phyloP scores from a whole-genome alignment of 1,284 basidiomycete species.

The Phylloporus sp. region DNA sequence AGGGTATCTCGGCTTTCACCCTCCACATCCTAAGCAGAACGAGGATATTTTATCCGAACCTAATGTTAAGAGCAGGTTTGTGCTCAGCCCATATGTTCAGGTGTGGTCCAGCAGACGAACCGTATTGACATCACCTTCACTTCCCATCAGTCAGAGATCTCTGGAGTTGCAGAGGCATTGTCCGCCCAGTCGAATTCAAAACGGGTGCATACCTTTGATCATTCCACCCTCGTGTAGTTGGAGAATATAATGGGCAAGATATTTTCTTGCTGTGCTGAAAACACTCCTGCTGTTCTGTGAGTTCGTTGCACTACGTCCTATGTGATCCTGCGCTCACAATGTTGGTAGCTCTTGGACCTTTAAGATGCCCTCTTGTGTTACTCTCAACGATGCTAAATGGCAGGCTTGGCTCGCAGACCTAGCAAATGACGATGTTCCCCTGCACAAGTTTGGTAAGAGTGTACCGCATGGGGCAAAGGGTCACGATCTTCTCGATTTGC shows the following conservation, averaged over 20 bases:
- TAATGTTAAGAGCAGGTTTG: slow-evolving; percentile 83
- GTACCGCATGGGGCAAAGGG: slow-evolving; percentile 95
- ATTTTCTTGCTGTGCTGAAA: slow-evolving; percentile 64
- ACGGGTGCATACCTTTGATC: slow-evolving; percentile 53
- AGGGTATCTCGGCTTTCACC: slow-evolving; percentile 90
- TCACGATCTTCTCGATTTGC: slow-evolving; percentile 87
- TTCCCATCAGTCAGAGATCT: slow-evolving; percentile 26
- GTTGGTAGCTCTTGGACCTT: slow-evolving; percentile 69
- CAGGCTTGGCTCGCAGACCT: slow-evolving; percentile 91
- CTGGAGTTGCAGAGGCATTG: slow-evolving; percentile 54
- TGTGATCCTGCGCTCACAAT: slow-evolving; percentile 4
- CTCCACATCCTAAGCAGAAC: slow-evolving; percentile 80
- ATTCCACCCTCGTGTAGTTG: slow-evolving; percentile 65
- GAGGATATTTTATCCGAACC: slow-evolving; percentile 83
- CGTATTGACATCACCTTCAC: slow-evolving; percentile 26
- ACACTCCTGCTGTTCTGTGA: slow-evolving; percentile 62
- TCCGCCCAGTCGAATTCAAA: slow-evolving; percentile 56
- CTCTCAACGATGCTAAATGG: slow-evolving; percentile 88
- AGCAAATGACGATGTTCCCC: slow-evolving; percentile 86
- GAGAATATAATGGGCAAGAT: slow-evolving; percentile 84
- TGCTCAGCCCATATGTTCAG: slow-evolving; percentile 60
- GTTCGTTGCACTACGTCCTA: slow-evolving; percentile 31
- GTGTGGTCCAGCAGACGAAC: slow-evolving; percentile 39
- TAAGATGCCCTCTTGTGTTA: slow-evolving; percentile 86
- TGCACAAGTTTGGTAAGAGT: slow-evolving; percentile 86